Percentiles rank a stretch among this genome's conserved stretches.
phyloP scores from a whole-genome alignment of 1,284 basidiomycete genomes.

The Coniferiporia sulphurascens region DNA sequence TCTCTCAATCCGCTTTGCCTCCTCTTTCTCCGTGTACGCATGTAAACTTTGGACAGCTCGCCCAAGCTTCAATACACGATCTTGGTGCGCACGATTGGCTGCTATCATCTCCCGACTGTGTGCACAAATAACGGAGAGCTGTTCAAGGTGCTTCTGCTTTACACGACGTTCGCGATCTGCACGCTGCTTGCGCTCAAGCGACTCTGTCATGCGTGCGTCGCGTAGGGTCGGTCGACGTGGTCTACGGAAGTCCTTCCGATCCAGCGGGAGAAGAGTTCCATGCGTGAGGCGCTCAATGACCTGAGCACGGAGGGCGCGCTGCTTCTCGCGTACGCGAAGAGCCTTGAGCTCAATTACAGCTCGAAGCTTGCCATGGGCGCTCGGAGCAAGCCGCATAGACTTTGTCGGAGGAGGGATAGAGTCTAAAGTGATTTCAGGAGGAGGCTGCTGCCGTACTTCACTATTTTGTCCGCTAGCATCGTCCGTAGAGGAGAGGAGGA shows the following conservation, averaged over 20 bases:
- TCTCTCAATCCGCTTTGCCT: conserved; percentile 95
- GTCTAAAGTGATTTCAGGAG: conserved; percentile 16
- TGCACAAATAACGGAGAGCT: conserved; percentile 82
- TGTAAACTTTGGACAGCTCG: conserved; percentile 88
- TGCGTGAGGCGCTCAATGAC: conserved; percentile 87
- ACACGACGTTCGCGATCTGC: conserved; percentile 89
- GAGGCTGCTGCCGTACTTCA: conserved; percentile 24
- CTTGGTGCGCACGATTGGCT: conserved; percentile 60
- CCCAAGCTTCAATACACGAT: conserved; percentile 81
- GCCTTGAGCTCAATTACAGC: conserved; percentile 94
- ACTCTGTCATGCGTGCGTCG: conserved; percentile 89
- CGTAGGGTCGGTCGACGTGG: conserved; percentile 84
- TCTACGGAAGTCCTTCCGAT: conserved; percentile 88
- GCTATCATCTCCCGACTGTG: conserved; percentile 79
- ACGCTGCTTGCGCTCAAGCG: conserved; percentile 88
- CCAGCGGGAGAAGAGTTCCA: conserved; percentile 86
- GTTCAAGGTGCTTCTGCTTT: conserved; percentile 95
- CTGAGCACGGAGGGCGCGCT: conserved; percentile 80
- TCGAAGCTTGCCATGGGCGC: conserved; percentile 75
- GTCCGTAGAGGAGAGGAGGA: conserved; percentile 35
- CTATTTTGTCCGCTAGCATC: conserved; percentile 45
- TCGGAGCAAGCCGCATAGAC: conserved; percentile 48
- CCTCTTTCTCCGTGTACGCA: conserved; percentile 91
- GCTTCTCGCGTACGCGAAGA: conserved; percentile 88
- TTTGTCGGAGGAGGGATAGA: conserved; percentile 3